Percentiles rank a stretch among this genome's conserved stretches.
These are phyloP conservation scores for Cryphonectria radicalis DNA, from an alignment of 2,329 filamentous ascomycete species.

Conservation along the genomic window DNA sequence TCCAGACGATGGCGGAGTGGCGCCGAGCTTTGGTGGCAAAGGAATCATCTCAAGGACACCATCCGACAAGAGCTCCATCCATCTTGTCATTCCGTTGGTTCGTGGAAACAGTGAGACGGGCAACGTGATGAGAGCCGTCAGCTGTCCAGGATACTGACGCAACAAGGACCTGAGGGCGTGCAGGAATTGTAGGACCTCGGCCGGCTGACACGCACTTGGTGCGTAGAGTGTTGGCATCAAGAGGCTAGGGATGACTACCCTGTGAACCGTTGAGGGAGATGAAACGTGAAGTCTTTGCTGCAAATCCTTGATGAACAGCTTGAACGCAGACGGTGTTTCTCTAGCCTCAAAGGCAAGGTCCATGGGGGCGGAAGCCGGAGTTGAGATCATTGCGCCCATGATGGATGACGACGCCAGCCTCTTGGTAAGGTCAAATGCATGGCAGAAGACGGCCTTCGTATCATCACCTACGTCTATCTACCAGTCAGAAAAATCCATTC, in stretches of 20 bases:
- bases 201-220: constrained; percentile 68
- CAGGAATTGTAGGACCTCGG: constrained; percentile 78
- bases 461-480: constrained; percentile 30
- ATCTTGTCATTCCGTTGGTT: constrained; percentile 74
- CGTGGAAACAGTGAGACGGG: constrained; percentile 82
- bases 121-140: constrained; percentile 76
- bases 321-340: constrained; percentile 57
- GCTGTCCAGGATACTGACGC: constrained; percentile 64
- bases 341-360: constrained; percentile 32
- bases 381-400: constrained; percentile 55
- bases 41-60: constrained; percentile 84
- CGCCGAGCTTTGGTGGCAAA: constrained; percentile 61
- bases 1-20: constrained; percentile 33
- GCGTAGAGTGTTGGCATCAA: constrained; percentile 87
- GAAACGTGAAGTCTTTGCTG: constrained; percentile 59
- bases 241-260: constrained; percentile 81
- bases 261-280: constrained; percentile 68
- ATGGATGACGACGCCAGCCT: constrained; percentile 56
- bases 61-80: constrained; percentile 84
- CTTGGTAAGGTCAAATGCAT: constrained; percentile 73
- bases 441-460: constrained; percentile 61
- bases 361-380: constrained; percentile 54
- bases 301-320: constrained; percentile 64
- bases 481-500: constrained; percentile 16
- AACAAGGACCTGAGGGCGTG: constrained; percentile 78